phyloP scores from a whole-genome alignment of 768 basidiomycete species.

The Suillus luteus region DNA sequence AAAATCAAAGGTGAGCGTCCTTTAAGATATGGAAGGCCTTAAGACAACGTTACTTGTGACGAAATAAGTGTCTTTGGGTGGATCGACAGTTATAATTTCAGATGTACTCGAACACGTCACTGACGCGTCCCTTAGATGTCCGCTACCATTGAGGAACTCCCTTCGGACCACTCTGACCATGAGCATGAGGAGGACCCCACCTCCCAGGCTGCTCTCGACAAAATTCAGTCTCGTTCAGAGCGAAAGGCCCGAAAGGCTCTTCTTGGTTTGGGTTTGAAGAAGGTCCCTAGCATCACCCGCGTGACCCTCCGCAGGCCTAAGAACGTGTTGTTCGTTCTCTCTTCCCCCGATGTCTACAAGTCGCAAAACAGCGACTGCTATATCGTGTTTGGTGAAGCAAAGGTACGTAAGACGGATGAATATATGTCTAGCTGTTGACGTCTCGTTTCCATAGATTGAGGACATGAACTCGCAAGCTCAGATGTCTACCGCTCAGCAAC shows the following conservation, averaged over 20 bases:
- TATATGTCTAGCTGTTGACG: background rate
- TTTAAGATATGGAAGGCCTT: background rate
- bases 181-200: constrained; percentile 85
- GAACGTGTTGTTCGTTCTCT: constrained; percentile 93
- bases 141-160: constrained; percentile 81
- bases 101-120: constrained; percentile 32
- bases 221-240: constrained; percentile 93
- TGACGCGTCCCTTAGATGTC: constrained; percentile 56
- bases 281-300: constrained; percentile 89
- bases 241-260: constrained; percentile 96
- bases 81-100: constrained; percentile 27
- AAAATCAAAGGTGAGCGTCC: constrained; percentile 25
- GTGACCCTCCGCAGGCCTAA: constrained; percentile 95
- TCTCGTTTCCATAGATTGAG: constrained; percentile 59
- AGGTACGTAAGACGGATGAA: constrained; percentile 46
- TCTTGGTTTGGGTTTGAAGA: constrained; percentile 87
- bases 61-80: constrained; percentile 20
- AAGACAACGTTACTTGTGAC: background rate
- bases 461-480: constrained; percentile 84
- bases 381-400: constrained; percentile 98
- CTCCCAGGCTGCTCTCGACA: constrained; percentile 82
- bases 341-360: constrained; percentile 96
- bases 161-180: constrained; percentile 77
- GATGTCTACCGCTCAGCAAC: constrained; percentile 77
- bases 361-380: constrained; percentile 97